A percentile compares a stretch with the other conserved stretches of the same genome.
Conservation (phyloP, 495 filamentous ascomycete species). For the Trichoderma erinaceum region DNA sequence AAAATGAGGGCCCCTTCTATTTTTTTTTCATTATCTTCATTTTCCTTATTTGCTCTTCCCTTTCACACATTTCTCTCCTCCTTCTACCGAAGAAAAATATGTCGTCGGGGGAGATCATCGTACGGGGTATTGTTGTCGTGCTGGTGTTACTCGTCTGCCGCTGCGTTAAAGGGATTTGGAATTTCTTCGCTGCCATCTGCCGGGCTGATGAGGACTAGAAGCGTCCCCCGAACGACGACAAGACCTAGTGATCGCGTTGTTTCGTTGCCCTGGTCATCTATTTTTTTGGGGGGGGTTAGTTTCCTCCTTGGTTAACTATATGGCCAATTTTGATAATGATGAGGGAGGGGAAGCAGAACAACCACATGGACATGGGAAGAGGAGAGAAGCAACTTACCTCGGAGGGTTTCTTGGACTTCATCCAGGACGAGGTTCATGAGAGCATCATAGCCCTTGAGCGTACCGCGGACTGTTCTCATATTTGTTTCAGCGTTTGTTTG, state of each 20-base stretch:
- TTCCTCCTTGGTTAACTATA: not conserved
- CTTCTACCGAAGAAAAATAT: too few species aligned
- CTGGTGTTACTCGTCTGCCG: slow-evolving; percentile 45
- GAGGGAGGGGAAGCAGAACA: not conserved
- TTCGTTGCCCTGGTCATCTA: slow-evolving; percentile 89
- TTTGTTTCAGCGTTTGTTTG: not conserved
- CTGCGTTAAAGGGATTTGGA: slow-evolving; percentile 80
- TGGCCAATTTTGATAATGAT: not conserved
- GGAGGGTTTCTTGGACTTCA: slow-evolving; percentile 81
- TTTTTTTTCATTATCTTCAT: too few species aligned
- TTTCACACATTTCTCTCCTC: not conserved
- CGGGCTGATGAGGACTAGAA: slow-evolving; percentile 87
- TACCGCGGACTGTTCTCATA: slow-evolving; percentile 75
- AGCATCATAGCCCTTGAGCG: slow-evolving; percentile 90
- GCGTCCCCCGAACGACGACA: slow-evolving; percentile 84
- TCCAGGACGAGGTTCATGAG: slow-evolving; percentile 97
- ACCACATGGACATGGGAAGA: not conserved
- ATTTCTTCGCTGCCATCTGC: slow-evolving; percentile 94
- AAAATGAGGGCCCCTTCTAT: too few species aligned
- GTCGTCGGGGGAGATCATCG: too few species aligned
- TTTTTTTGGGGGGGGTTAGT: not conserved
- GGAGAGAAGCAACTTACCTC: slow-evolving; percentile 57
- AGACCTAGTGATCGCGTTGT: slow-evolving; percentile 78
- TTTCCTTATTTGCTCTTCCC: not conserved
- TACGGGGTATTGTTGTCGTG: not conserved